A percentile compares a stretch with the other conserved stretches of the same genome.
These are phyloP conservation scores for Curvularia lunata DNA, from an alignment of 2,329 filamentous ascomycete species.

Conservation along the genomic window DNA sequence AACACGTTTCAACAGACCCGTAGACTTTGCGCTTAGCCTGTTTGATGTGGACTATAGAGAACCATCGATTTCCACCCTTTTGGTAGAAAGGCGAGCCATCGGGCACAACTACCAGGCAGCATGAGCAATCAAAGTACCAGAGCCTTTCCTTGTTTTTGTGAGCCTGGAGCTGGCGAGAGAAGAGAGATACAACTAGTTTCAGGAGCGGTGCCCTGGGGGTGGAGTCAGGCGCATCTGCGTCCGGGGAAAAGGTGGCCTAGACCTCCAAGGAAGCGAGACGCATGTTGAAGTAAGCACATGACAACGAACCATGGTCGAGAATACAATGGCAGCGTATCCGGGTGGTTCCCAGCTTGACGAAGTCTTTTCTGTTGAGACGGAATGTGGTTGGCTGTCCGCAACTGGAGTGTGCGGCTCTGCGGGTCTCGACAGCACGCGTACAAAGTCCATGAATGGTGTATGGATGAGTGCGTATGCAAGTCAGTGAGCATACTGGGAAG, in stretches of 20 bases:
- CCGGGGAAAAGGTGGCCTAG: slow-evolving; percentile 20
- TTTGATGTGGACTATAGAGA: neutral
- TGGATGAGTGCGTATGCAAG: slow-evolving; percentile 1
- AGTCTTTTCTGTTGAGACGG: slow-evolving; percentile 20
- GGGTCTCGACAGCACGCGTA: slow-evolving; percentile 11
- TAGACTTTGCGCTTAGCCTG: slow-evolving; percentile 1
- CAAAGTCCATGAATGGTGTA: neutral
- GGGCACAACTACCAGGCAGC: neutral
- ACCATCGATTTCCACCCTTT: neutral
- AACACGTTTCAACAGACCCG: slow-evolving; percentile 1
- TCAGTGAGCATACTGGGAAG: neutral
- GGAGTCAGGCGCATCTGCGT: slow-evolving; percentile 19
- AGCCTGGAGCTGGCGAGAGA: slow-evolving; percentile 16
- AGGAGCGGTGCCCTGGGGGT: slow-evolving; percentile 16
- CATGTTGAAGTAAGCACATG: slow-evolving; percentile 17
- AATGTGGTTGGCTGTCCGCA: slow-evolving; percentile 12
- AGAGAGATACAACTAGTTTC: slow-evolving; percentile 15
- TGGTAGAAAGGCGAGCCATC: neutral
- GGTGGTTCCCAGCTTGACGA: slow-evolving; percentile 16
- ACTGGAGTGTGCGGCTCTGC: slow-evolving; percentile 19
- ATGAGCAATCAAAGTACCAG: neutral
- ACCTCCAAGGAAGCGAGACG: slow-evolving; percentile 6
- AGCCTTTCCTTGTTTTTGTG: slow-evolving; percentile 6
- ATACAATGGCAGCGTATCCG: slow-evolving; percentile 4
- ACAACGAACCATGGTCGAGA: slow-evolving; percentile 14